Conservation (phyloP, 805 yeast species). For the Saturnispora ahearnii region DNA sequence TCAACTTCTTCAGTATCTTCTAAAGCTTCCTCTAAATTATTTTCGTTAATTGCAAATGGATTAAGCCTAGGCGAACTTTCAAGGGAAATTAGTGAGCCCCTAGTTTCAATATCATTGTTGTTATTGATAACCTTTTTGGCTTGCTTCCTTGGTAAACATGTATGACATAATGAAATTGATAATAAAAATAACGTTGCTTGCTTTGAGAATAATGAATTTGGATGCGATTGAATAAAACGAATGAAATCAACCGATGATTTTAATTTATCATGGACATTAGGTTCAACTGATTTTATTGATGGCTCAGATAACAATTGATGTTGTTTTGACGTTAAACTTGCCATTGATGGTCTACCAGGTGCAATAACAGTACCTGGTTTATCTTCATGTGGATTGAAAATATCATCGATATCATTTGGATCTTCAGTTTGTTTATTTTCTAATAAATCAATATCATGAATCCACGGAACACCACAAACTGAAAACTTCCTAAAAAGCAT, state of each 20-base stretch:
- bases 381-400: conserved; percentile 10
- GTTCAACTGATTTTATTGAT: conserved; percentile 23
- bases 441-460: conserved; percentile 58
- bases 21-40: conserved; percentile 9
- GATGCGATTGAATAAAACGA: conserved; percentile 60
- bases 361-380: conserved; percentile 20
- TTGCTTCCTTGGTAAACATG: conserved; percentile 65
- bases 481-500: conserved; percentile 89
- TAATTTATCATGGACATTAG: conserved; percentile 25
- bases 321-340: conserved; percentile 28
- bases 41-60: conserved; percentile 10
- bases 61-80: conserved; percentile 11
- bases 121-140: conserved; percentile 14
- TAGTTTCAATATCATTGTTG: conserved; percentile 1
- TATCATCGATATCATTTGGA: conserved; percentile 9
- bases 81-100: conserved; percentile 15
- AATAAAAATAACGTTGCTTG: conserved; percentile 73
- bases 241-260: conserved; percentile 60
- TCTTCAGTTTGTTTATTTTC: conserved; percentile 16
- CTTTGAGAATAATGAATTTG: conserved; percentile 58
- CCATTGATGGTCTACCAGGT: conserved; percentile 52
- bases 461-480: conserved; percentile 83
- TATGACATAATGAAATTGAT: conserved; percentile 79
- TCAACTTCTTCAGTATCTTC: conserved; percentile 42
- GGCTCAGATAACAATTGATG: neutral